phyloP scores from a whole-genome alignment of 805 yeast species.

The Pichia phayaonensis region DNA sequence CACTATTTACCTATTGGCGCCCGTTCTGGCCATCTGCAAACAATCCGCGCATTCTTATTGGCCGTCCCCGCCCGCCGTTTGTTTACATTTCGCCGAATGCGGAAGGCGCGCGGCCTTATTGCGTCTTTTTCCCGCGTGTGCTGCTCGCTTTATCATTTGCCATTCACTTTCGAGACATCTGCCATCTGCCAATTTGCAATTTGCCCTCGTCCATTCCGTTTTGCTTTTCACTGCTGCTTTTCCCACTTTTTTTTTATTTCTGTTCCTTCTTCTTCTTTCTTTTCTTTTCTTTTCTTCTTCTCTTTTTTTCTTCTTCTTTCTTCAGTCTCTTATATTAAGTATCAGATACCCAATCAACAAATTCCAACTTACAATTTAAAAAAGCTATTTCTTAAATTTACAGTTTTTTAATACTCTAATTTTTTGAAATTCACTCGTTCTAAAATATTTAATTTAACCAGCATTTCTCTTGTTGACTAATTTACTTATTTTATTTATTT shows the following conservation, averaged over 20 bases:
- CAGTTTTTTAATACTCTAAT: neutral
- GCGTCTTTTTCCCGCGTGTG: neutral
- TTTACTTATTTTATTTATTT: neutral
- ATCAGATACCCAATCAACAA: conserved; percentile 3
- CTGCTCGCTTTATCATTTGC: too few species aligned
- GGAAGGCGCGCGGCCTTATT: neutral
- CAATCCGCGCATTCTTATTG: neutral
- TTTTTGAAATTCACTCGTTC: neutral
- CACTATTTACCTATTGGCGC: too few species aligned
- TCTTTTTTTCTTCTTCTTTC: neutral
- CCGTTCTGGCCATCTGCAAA: too few species aligned
- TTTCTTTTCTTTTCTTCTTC: neutral
- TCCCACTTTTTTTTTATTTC: neutral
- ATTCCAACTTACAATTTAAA: neutral
- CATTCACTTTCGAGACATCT: neutral
- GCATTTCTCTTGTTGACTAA: neutral
- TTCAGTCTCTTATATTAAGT: neutral
- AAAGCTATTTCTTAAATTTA: neutral
- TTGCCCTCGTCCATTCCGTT: neutral
- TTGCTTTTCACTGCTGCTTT: neutral
- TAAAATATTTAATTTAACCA: neutral
- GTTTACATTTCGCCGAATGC: neutral
- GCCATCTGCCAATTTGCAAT: neutral
- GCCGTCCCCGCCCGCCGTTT: neutral
- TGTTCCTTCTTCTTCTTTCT: neutral